A percentile compares a stretch with the other conserved stretches of the same genome.
phyloP scores from a whole-genome alignment of 177 flowering plant genomes.

The Vitis hybrid region DNA sequence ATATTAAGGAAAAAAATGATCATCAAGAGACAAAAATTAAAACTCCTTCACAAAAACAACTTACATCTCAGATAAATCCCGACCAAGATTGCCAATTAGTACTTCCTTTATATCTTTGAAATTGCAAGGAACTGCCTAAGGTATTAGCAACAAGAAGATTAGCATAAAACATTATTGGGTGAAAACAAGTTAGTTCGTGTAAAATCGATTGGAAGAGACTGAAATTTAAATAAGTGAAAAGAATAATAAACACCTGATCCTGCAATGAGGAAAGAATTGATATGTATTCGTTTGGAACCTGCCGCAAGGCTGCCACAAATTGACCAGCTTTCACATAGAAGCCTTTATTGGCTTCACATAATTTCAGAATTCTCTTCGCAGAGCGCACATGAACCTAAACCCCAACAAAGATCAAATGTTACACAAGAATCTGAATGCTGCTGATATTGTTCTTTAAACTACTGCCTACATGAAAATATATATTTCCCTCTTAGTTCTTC shows the following conservation, averaged over 20 bases:
- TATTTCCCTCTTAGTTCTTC: too few species aligned
- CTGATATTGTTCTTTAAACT: too few species aligned
- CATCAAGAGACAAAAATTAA: background rate
- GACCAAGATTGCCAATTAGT: constrained; percentile 47
- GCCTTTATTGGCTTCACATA: constrained; percentile 88
- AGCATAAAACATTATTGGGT: constrained; percentile 3
- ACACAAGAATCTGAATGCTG: too few species aligned
- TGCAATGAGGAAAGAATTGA: constrained; percentile 76
- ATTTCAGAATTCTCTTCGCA: constrained; percentile 65
- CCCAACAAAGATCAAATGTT: background rate
- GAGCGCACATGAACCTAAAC: constrained; percentile 84
- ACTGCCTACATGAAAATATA: too few species aligned
- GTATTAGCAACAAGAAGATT: constrained; percentile 14
- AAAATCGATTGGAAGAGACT: background rate
- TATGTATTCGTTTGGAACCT: constrained; percentile 80
- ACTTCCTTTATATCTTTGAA: constrained; percentile 70
- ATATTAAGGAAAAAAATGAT: background rate
- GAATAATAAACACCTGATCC: constrained; percentile 45
- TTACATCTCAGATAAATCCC: constrained; percentile 69
- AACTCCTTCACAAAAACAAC: constrained; percentile 20
- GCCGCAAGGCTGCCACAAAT: constrained; percentile 76
- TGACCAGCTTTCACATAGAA: constrained; percentile 97
- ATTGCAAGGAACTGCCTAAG: constrained; percentile 77
- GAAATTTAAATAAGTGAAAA: background rate
- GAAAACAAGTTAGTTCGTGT: too few species aligned